phyloP scores from a whole-genome alignment of 2,329 filamentous ascomycete genomes.

The Penicillium frequentans region DNA sequence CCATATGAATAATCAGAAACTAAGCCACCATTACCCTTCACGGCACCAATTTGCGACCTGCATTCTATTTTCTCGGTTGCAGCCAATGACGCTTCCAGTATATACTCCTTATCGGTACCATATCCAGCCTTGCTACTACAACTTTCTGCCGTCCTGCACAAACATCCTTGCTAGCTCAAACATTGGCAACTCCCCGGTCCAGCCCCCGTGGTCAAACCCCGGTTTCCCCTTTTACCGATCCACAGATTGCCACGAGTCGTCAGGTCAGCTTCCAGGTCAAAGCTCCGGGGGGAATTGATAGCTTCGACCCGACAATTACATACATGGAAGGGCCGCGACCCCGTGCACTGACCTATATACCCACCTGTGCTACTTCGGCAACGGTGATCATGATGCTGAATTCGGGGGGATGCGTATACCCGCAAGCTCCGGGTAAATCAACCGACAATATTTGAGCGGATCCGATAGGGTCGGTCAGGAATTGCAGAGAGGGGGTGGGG shows the following conservation, averaged over 20 bases:
- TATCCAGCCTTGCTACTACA: background rate
- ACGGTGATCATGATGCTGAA: constrained; percentile 13
- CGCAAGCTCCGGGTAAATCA: constrained; percentile 2
- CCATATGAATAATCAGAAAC: background rate
- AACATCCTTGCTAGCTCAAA: background rate
- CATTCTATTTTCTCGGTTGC: background rate
- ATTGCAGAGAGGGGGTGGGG: background rate
- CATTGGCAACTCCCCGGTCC: background rate
- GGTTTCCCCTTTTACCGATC: constrained; percentile 17
- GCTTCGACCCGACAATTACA: constrained; percentile 22
- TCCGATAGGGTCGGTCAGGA: constrained; percentile 13
- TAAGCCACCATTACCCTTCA: constrained; percentile 10
- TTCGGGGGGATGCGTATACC: constrained; percentile 16
- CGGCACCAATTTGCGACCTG: constrained; percentile 7
- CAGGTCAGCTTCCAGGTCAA: constrained; percentile 7
- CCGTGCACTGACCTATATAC: constrained; percentile 19
- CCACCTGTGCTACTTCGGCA: constrained; percentile 17
- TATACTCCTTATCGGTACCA: constrained; percentile 16
- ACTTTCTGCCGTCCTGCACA: constrained; percentile 1
- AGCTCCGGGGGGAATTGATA: constrained; percentile 16
- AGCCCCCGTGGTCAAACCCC: constrained; percentile 4
- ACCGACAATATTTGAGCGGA: background rate
- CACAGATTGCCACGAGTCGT: constrained; percentile 7
- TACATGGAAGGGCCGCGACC: constrained; percentile 14
- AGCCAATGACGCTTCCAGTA: constrained; percentile 15